Base-by-base conservation (phyloP, 768 basidiomycete genomes). In the Zangia roseola region DNA sequence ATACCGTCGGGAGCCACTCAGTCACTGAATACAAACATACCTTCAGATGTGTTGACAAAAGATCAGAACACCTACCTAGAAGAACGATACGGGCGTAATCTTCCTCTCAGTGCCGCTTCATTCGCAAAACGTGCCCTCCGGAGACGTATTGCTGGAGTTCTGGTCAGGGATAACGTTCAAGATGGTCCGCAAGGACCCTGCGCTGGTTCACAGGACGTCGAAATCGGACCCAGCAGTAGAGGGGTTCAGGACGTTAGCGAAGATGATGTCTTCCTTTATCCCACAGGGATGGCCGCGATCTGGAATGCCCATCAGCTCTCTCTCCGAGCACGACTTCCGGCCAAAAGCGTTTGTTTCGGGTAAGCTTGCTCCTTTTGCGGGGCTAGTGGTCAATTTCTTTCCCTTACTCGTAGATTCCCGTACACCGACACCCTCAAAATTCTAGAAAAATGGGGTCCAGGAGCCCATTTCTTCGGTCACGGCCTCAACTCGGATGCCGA, bases 381-480 rank as follows among this genome's bases (percentile, higher is more conserved):
- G 7, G 5, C n/a, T 14, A 12, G 2, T 23, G 12, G 2, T 36
- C 49, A 28, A 55, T 21, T 4, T 19, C 5, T 20, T 26, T 19
- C 40, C 13, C 16, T 31, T 14, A 20, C 4, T 9, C 20, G 6
- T 55, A 97, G 94, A 14, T 99, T 97, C 69, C 87, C 94, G 0
- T 99, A 97, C 65, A 91, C 84, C 9, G 95, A 98, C 63, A 97
- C 95, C 5, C 79, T 95, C 50, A 97, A 97, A 68, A 80, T 94
- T 34, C 74, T 98, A 2, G 76, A 94, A 58, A 97, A 99, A 69
- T 98, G 94, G 93, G 95, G 95, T 1, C 91, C 90, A 3, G 95
- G 95, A 2, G 91, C 85, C 55, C 78, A 92, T 64, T 94, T 97
- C 74, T 77, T 91, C 38, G 94, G 93, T 6, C 74, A 80, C 52